Evolutionary conservation across 768 basidiomycete genomes (phyloP).

Genomic region (Pleurotus djamor): DNA sequence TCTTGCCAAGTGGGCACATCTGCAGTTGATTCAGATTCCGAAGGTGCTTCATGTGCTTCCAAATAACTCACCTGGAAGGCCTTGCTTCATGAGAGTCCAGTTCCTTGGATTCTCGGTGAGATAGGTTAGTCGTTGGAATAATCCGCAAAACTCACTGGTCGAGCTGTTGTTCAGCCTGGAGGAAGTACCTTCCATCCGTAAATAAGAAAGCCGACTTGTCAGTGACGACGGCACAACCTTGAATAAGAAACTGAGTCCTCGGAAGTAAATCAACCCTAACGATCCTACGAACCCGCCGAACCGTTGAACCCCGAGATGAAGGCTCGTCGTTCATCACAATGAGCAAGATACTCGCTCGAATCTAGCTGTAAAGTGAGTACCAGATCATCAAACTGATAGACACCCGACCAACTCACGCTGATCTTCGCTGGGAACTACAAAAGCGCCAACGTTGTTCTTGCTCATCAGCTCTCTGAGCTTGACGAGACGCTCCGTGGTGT

Average conservation of each 20-base stretch:
- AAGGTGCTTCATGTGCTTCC: background rate
- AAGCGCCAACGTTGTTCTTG: slow-evolving; percentile 53
- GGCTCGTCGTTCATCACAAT: slow-evolving; percentile 78
- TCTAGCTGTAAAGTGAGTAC: slow-evolving; percentile 19
- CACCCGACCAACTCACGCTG: slow-evolving; percentile 59
- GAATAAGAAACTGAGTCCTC: background rate
- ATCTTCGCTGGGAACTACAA: slow-evolving; percentile 90
- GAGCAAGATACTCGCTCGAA: slow-evolving; percentile 85
- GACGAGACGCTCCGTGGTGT: slow-evolving; percentile 63
- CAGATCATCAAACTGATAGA: too few species aligned
- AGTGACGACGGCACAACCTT: slow-evolving; percentile 18
- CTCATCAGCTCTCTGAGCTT: slow-evolving; percentile 72
- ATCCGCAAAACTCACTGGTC: slow-evolving; percentile 53
- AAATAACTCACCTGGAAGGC: slow-evolving; percentile 59
- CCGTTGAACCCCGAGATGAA: slow-evolving; percentile 95
- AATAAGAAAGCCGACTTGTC: slow-evolving; percentile 75
- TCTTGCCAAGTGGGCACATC: slow-evolving; percentile 93
- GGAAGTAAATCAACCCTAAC: background rate
- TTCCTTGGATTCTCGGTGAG: slow-evolving; percentile 44
- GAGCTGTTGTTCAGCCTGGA: slow-evolving; percentile 90
- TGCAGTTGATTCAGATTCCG: slow-evolving; percentile 19
- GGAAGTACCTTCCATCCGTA: slow-evolving; percentile 94
- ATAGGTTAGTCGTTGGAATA: background rate
- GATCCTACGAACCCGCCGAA: slow-evolving; percentile 71
- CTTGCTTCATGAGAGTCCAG: slow-evolving; percentile 94